Evolutionary conservation across 306 rosid species (phyloP).

Genomic region (Dalbergia cultrata): DNA sequence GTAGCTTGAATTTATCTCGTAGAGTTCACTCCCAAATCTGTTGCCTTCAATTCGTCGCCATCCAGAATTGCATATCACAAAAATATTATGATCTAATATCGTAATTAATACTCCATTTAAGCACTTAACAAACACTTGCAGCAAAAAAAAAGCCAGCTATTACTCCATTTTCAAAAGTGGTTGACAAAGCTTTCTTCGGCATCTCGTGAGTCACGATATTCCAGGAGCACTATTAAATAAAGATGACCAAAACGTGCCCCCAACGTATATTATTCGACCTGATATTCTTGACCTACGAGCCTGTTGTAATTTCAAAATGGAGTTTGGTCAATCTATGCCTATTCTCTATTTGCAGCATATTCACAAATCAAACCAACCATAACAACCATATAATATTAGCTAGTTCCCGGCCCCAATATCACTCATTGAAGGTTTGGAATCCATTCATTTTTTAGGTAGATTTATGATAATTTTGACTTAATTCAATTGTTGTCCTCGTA

Average conservation of each 20-base stretch:
- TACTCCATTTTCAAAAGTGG: conserved; percentile 26
- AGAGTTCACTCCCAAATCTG: not conserved
- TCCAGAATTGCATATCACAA: not conserved
- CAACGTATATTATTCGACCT: conserved; percentile 11
- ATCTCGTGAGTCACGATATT: conserved; percentile 23
- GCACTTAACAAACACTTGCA: not conserved
- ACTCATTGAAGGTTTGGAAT: not conserved
- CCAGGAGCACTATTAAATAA: conserved; percentile 12
- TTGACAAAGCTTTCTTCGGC: conserved; percentile 30
- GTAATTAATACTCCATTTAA: not conserved
- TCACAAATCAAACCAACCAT: not conserved
- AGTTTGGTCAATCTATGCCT: conserved; percentile 8
- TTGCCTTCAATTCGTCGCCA: not conserved
- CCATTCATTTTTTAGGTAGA: not conserved
- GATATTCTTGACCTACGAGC: conserved; percentile 20
- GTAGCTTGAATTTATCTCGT: not conserved
- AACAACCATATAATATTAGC: not conserved
- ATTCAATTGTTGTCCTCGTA: conserved; percentile 1
- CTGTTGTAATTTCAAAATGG: conserved; percentile 4
- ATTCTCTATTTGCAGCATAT: conserved; percentile 20
- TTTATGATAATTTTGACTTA: conserved; percentile 2
- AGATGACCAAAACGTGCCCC: conserved; percentile 30
- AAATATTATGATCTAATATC: conserved; percentile 7
- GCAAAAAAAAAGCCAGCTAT: not conserved
- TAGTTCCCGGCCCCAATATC: not conserved